Evolutionary conservation across 2,329 filamentous ascomycete genomes (phyloP).

Genomic region (Aspergillus sp.): DNA sequence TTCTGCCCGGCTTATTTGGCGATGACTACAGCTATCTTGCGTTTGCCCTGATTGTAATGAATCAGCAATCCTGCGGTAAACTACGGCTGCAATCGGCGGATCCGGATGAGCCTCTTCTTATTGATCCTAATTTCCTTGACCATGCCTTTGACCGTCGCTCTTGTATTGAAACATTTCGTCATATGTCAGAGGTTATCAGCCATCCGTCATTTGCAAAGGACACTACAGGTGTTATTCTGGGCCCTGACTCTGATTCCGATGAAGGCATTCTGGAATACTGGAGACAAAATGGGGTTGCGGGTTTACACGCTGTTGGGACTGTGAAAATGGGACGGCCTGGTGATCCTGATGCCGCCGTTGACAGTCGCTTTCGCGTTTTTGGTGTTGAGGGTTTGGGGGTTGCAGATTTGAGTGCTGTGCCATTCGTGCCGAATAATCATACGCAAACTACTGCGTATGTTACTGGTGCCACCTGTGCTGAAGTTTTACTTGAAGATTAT

Average conservation of each 20-base stretch:
- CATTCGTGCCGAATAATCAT: constrained; percentile 49
- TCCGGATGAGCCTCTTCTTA: constrained; percentile 50
- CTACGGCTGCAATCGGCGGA: constrained; percentile 55
- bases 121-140: constrained; percentile 55
- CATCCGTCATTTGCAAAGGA: constrained; percentile 48
- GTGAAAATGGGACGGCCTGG: constrained; percentile 54
- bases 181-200: constrained; percentile 42
- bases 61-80: constrained; percentile 54
- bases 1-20: constrained; percentile 38
- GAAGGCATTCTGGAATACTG: constrained; percentile 54
- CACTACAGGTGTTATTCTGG: constrained; percentile 41
- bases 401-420: constrained; percentile 46
- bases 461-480: constrained; percentile 52
- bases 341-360: constrained; percentile 48
- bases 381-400: constrained; percentile 43
- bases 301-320: constrained; percentile 59
- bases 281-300: constrained; percentile 43
- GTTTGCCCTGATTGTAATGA: constrained; percentile 51
- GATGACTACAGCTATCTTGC: constrained; percentile 44
- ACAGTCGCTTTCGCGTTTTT: constrained; percentile 42
- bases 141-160: constrained; percentile 56
- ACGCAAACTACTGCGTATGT: constrained; percentile 56
- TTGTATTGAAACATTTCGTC: constrained; percentile 51
- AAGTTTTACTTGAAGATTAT: constrained; percentile 51
- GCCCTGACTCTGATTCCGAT: constrained; percentile 50